A percentile compares a stretch with the other conserved stretches of the same genome.
Conservation (phyloP, 805 yeast species). For the Saccharomycopsis sp. region DNA sequence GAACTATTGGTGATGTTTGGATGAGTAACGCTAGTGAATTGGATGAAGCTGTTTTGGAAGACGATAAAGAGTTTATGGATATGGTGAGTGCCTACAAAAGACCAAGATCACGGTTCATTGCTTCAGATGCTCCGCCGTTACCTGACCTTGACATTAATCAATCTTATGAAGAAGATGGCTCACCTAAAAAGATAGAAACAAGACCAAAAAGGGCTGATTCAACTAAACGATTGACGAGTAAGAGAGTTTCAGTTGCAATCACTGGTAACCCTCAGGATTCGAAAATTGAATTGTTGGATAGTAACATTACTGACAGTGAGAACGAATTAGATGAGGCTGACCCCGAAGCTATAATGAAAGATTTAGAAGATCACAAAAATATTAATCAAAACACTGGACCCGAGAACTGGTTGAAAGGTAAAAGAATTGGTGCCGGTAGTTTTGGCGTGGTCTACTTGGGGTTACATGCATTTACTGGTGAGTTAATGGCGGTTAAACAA, state of each 20-base stretch:
- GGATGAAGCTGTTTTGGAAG: conserved; percentile 32
- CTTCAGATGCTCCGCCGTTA: conserved; percentile 20
- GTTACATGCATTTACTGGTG: conserved; percentile 87
- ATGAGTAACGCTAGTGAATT: conserved; percentile 35
- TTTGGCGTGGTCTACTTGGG: conserved; percentile 93
- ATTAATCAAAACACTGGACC: conserved; percentile 45
- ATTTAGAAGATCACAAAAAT: conserved; percentile 28
- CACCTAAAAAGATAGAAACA: neutral
- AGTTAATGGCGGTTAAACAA: conserved; percentile 94
- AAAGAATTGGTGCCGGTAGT: conserved; percentile 89
- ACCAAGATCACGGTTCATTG: conserved; percentile 19
- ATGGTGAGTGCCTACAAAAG: conserved; percentile 18
- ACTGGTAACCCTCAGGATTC: conserved; percentile 12
- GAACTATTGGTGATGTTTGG: conserved; percentile 45
- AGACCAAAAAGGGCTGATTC: neutral
- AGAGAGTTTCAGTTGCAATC: conserved; percentile 20
- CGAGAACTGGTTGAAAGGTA: conserved; percentile 85
- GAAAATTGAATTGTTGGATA: conserved; percentile 19
- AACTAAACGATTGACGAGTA: conserved; percentile 1
- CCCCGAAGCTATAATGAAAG: conserved; percentile 24
- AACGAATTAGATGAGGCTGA: conserved; percentile 12
- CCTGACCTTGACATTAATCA: conserved; percentile 9
- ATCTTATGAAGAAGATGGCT: neutral
- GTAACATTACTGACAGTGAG: conserved; percentile 4
- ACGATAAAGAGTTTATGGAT: conserved; percentile 21